phyloP scores from a whole-genome alignment of 2,329 filamentous ascomycete genomes.

The Tolypocladium inflatum region DNA sequence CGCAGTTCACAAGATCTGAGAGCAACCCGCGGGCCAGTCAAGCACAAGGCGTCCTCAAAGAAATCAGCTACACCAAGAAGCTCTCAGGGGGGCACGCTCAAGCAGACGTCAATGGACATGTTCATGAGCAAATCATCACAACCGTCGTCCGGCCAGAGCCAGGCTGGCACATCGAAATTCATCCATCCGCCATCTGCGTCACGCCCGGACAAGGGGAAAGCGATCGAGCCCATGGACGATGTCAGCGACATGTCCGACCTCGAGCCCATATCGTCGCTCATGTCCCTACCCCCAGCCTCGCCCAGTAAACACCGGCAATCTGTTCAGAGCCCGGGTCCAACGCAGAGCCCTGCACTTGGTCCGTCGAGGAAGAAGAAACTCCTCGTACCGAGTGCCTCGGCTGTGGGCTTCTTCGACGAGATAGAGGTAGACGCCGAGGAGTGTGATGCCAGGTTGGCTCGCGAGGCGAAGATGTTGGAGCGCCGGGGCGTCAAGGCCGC shows the following conservation, averaged over 20 bases:
- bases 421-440: constrained; percentile 15
- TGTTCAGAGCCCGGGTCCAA: constrained; percentile 1
- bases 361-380: constrained; percentile 25
- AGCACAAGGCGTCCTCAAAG: not conserved
- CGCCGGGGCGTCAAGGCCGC: constrained; percentile 7
- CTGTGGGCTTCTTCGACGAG: constrained; percentile 29
- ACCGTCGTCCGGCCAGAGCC: not conserved
- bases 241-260: constrained; percentile 9
- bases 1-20: constrained; percentile 11
- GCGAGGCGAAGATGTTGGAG: constrained; percentile 9
- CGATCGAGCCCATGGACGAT: not conserved
- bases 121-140: constrained; percentile 9
- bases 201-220: not conserved
- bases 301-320: constrained; percentile 2
- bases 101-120: constrained; percentile 23
- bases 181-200: not conserved
- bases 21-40: not conserved
- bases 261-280: constrained; percentile 1
- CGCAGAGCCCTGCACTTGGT: constrained; percentile 4
- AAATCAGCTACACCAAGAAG: not conserved
- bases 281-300: not conserved
- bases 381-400: constrained; percentile 25
- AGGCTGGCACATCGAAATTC: not conserved
- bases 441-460: constrained; percentile 12
- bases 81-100: constrained; percentile 12